Evolutionary conservation across 2,329 filamentous ascomycete species (phyloP), one percentile per base, ranked within the genome.

Genomic region (Penicillium sp.): DNA sequence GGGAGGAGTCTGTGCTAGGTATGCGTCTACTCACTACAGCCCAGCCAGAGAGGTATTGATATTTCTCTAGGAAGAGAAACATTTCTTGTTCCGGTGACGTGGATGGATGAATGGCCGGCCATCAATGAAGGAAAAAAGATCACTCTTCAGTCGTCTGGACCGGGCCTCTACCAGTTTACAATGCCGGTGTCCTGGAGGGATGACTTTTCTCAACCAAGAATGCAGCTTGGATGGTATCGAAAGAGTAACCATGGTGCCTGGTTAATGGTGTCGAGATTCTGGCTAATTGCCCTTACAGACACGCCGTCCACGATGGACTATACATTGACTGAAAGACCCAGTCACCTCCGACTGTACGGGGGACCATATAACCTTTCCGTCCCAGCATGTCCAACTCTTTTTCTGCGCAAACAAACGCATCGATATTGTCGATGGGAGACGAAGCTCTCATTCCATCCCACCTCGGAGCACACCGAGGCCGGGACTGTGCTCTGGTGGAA

Each of bases 401-500:
- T 80, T 2, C 55, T 80, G 2, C 67, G 77, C 7, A 80, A 80
- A 41, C 77, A 81, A 51, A 68, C 63, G 0, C 64, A 70, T 0
- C 70, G 65, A 7, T 53, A 50, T 13, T 70, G 72, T 29, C 60
- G 46, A 0, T 79, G 74, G 54, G 57, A 64, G 16, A 69, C 67
- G 0, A 64, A 57, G 2, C 53, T 80, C 9, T 61, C 67, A 0
- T 81, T 80, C 43, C 50, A 59, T 0, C 75, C 76, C 0, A 60
- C 56, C 0, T 62, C 63, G 3, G 29, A 54, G 3, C 61, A 68
- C 1, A 70, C 71, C 2, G 77, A 80, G 59, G 76, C 77, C 0
- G 77, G 78, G 0, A 61, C 72, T 0, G 72, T 74, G 0, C 53
- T 79, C 0, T 80, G 74, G 70, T 78, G 75, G 73, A 78, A 71